Conservation (phyloP, 176 grass and related monocot genomes). For the Ampelocalamus luodianensis region DNA sequence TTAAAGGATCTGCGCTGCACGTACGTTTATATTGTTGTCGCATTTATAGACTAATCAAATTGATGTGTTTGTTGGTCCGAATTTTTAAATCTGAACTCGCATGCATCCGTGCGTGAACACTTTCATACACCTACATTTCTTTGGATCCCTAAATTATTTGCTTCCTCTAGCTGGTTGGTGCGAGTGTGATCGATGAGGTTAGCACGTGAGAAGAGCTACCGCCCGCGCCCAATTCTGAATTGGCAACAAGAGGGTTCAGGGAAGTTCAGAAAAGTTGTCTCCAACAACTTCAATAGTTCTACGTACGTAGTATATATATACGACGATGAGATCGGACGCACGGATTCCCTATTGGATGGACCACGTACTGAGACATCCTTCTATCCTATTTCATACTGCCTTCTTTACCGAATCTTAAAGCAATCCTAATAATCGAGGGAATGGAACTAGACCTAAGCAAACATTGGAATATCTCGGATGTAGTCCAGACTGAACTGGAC, state of each 20-base stretch:
- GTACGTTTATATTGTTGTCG: background rate
- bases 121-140: background rate
- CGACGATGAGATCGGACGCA: background rate
- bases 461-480: background rate
- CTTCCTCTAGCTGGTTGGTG: background rate
- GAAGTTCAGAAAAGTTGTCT: background rate
- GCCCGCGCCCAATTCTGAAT: too few relatives aligned
- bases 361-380: background rate
- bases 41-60: background rate
- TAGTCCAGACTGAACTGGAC: background rate
- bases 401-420: background rate
- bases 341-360: background rate
- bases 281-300: background rate
- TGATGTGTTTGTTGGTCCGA: background rate
- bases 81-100: background rate
- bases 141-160: background rate
- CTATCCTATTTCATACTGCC: background rate
- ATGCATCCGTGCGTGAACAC: background rate
- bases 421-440: background rate
- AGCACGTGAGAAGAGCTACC: background rate
- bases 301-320: background rate
- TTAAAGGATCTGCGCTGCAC: background rate
- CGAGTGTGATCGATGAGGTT: background rate
- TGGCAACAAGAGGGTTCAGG: background rate
- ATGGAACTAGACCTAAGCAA: background rate